A percentile compares a stretch with the other conserved stretches of the same genome.
These are phyloP conservation scores for Aspergillus spinulosporus DNA, from an alignment of 2,329 filamentous ascomycete species.

Conservation along the genomic window DNA sequence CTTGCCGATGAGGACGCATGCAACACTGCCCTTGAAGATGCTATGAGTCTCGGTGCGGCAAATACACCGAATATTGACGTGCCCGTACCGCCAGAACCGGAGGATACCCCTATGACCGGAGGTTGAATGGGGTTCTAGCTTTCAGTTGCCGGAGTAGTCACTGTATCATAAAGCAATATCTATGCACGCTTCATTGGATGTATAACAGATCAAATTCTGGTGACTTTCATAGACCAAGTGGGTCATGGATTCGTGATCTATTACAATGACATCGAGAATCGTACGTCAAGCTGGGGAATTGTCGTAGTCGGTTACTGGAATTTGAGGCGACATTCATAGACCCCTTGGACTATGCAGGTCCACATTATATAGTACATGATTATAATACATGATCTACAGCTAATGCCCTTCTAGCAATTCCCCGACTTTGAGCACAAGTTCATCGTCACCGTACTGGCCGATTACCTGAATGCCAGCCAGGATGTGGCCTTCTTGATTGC, in stretches of 20 bases:
- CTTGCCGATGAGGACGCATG: slow-evolving; percentile 21
- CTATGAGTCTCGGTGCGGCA: slow-evolving; percentile 25
- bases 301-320: too few species aligned
- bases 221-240: neutral
- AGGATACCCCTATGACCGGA: slow-evolving; percentile 24
- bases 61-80: slow-evolving; percentile 25
- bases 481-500: slow-evolving; percentile 13
- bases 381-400: neutral
- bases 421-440: slow-evolving; percentile 42
- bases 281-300: too few species aligned
- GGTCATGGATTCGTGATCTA: too few species aligned
- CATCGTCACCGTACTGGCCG: slow-evolving; percentile 51
- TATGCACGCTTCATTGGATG: too few species aligned
- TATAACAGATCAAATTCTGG: neutral
- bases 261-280: too few species aligned
- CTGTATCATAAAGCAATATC: too few species aligned
- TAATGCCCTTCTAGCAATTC: slow-evolving; percentile 34
- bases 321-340: too few species aligned
- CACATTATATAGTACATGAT: too few species aligned
- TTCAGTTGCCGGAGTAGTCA: too few species aligned
- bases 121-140: neutral
- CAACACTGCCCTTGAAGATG: slow-evolving; percentile 26
- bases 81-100: slow-evolving; percentile 15
- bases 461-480: slow-evolving; percentile 48
- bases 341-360: too few species aligned